phyloP scores from a whole-genome alignment of 169 alveolate species.

The Plasmodium billcollinsi region DNA sequence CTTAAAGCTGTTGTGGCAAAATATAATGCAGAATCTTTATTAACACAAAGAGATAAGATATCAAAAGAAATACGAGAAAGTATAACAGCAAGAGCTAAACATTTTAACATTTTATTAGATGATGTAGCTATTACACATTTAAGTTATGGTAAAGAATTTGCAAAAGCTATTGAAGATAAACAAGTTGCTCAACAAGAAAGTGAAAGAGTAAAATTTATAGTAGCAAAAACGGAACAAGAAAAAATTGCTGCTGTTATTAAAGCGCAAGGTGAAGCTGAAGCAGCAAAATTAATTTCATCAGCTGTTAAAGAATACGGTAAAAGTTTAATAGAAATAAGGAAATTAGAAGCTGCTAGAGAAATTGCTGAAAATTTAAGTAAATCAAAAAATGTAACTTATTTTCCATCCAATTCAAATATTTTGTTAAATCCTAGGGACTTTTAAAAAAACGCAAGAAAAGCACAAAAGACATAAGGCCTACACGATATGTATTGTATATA shows the following conservation, averaged over 20 bases:
- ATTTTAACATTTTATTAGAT: constrained; percentile 95
- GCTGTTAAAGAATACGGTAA: constrained; percentile 96
- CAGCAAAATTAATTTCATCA: constrained; percentile 96
- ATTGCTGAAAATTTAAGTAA: constrained; percentile 95
- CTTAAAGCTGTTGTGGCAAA: constrained; percentile 97
- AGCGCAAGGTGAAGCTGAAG: constrained; percentile 98
- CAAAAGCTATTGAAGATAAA: constrained; percentile 98
- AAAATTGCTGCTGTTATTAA: constrained; percentile 95
- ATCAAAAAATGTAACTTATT: constrained; percentile 93
- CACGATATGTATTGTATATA: too few species aligned
- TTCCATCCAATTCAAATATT: constrained; percentile 84
- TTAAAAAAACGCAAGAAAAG: not conserved
- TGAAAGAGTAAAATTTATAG: constrained; percentile 96
- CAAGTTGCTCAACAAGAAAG: constrained; percentile 99
- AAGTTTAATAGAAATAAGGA: constrained; percentile 95
- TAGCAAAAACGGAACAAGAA: constrained; percentile 96
- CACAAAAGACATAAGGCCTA: not conserved
- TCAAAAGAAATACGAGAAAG: constrained; percentile 93
- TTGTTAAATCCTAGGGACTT: constrained; percentile 76
- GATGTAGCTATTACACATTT: constrained; percentile 98
- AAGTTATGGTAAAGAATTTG: constrained; percentile 96
- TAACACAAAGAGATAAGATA: constrained; percentile 97
- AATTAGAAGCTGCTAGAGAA: constrained; percentile 97
- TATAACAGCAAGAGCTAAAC: constrained; percentile 94
- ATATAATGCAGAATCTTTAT: constrained; percentile 96